Evolutionary conservation across 176 grass and related monocot species (phyloP).

Genomic region (Urochloa ruziziensis): DNA sequence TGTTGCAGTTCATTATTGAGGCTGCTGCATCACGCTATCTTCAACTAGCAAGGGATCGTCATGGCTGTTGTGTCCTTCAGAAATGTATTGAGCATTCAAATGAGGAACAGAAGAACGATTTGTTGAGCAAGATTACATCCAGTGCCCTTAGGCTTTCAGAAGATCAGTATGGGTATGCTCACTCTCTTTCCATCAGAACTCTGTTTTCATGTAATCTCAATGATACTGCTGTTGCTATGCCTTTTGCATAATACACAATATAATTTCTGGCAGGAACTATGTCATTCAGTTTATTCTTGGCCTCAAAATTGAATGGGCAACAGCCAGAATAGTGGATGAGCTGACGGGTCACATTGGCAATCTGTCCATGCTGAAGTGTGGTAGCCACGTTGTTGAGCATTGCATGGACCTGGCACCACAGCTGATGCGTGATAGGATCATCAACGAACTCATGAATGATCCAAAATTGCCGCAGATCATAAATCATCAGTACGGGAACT

Average conservation of each 20-base stretch:
- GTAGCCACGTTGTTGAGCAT: conserved; percentile 84
- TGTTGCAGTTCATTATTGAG: conserved; percentile 77
- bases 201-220: conserved; percentile 15
- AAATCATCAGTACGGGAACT: conserved; percentile 67
- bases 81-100: conserved; percentile 68
- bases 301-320: conserved; percentile 55
- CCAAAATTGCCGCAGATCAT: conserved; percentile 49
- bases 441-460: conserved; percentile 63
- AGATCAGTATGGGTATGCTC: conserved; percentile 75
- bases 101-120: conserved; percentile 50
- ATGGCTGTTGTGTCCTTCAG: conserved; percentile 91
- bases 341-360: conserved; percentile 43
- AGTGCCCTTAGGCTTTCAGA: conserved; percentile 57
- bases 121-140: conserved; percentile 56
- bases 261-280: conserved; percentile 70
- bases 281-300: conserved; percentile 80
- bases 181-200: neutral
- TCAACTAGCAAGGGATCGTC: conserved; percentile 75
- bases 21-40: conserved; percentile 50
- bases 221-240: neutral
- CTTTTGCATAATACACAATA: conserved; percentile 15
- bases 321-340: conserved; percentile 49
- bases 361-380: conserved; percentile 81
- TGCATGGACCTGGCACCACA: conserved; percentile 42
- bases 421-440: conserved; percentile 25